Conservation (phyloP, 352 stramenopile species). For the Phytopythium helicoides region DNA sequence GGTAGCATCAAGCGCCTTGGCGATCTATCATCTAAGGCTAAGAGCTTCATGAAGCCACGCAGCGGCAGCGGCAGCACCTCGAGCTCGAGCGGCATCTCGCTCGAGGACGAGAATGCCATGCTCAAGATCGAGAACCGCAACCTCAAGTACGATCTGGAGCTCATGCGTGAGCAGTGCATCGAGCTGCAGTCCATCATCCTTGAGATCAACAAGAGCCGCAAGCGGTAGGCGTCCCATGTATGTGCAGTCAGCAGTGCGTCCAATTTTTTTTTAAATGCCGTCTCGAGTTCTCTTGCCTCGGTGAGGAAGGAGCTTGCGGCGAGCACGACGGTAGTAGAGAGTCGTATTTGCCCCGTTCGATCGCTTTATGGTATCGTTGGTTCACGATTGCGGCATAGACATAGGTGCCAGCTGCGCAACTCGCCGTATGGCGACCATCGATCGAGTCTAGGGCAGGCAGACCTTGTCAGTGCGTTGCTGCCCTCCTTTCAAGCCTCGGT, state of each 20-base stretch:
- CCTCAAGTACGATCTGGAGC: slow-evolving; percentile 84
- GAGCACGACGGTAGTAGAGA: too few species aligned
- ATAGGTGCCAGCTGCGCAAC: too few species aligned
- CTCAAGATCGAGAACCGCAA: slow-evolving; percentile 88
- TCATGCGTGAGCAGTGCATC: slow-evolving; percentile 89
- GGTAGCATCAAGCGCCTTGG: slow-evolving; percentile 70
- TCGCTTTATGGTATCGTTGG: too few species aligned
- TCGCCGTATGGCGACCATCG: too few species aligned
- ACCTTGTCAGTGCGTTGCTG: not conserved
- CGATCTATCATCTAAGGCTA: slow-evolving; percentile 63
- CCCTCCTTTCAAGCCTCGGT: not conserved
- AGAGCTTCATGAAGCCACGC: slow-evolving; percentile 66
- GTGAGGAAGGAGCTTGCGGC: too few species aligned
- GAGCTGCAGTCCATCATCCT: slow-evolving; percentile 86
- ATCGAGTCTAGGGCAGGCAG: too few species aligned
- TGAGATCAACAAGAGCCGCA: slow-evolving; percentile 89
- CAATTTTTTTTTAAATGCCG: not conserved
- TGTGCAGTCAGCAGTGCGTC: slow-evolving; percentile 2
- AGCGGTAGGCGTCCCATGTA: slow-evolving; percentile 43
- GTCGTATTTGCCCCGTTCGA: too few species aligned
- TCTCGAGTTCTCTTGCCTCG: not conserved
- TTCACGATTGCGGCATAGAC: too few species aligned
- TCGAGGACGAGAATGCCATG: slow-evolving; percentile 87
- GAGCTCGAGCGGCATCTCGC: slow-evolving; percentile 59
- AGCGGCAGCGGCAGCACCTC: slow-evolving; percentile 66